Percentiles rank a stretch among this genome's conserved stretches.
Conservation (phyloP, 805 yeast genomes). For the Metschnikowia arizonensis region DNA sequence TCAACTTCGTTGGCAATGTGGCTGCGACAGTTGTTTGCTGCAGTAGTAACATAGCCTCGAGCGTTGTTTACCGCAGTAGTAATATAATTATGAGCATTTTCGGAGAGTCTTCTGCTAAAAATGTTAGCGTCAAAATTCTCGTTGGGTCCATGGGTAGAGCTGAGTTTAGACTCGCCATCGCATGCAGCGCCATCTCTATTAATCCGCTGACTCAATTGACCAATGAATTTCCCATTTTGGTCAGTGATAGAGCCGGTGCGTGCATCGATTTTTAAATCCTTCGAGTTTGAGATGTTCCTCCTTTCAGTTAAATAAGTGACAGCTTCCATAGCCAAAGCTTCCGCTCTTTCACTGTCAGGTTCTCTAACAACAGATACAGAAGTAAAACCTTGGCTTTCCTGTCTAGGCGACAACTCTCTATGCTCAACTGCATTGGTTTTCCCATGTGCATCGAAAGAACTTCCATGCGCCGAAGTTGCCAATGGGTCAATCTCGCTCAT, state of each 20-base stretch:
- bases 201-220: slow-evolving; percentile 14
- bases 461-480: not conserved
- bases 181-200: not conserved
- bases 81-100: no score
- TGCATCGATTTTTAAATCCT: slow-evolving; percentile 29
- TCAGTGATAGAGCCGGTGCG: slow-evolving; percentile 27
- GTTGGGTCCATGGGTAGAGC: slow-evolving; percentile 1
- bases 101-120: not conserved
- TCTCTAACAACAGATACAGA: slow-evolving; percentile 32
- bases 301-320: slow-evolving; percentile 22
- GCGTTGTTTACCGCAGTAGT: not conserved
- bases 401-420: not conserved
- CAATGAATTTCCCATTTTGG: slow-evolving; percentile 22
- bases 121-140: not conserved
- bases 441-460: not conserved
- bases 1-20: not conserved
- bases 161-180: slow-evolving; percentile 1
- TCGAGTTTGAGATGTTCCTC: slow-evolving; percentile 21
- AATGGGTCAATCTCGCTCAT: not conserved
- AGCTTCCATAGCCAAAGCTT: slow-evolving; percentile 25
- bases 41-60: not conserved
- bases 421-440: not conserved
- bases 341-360: slow-evolving; percentile 24
- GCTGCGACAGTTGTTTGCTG: no score
- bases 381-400: slow-evolving; percentile 12